These are phyloP conservation scores for Floccularia luteovirens DNA, from an alignment of 768 basidiomycete genomes.

Conservation along the genomic window DNA sequence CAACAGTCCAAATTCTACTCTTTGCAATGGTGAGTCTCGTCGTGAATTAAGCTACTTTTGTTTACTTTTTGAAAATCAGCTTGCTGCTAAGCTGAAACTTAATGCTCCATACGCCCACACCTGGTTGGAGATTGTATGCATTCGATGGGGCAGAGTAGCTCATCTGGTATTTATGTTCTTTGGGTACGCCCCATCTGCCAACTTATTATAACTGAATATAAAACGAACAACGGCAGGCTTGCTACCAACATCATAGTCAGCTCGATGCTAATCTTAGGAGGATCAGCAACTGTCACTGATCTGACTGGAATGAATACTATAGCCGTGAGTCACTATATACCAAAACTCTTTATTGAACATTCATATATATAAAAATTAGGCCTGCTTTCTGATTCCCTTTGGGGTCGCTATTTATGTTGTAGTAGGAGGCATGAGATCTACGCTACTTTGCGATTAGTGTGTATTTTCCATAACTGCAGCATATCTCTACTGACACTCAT, in stretches of 20 bases:
- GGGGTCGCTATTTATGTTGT: constrained; percentile 87
- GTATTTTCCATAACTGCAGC: constrained; percentile 16
- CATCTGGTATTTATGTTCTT: constrained; percentile 89
- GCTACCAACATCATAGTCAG: constrained; percentile 92
- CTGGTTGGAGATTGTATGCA: constrained; percentile 81
- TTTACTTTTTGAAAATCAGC: constrained; percentile 25
- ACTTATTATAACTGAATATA: not conserved
- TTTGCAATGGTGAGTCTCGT: constrained; percentile 60
- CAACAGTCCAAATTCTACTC: constrained; percentile 82
- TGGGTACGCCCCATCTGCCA: constrained; percentile 34
- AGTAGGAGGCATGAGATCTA: constrained; percentile 82
- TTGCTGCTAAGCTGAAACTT: constrained; percentile 87
- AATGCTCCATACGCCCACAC: constrained; percentile 87
- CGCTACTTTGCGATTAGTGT: constrained; percentile 80
- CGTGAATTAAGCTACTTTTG: not conserved
- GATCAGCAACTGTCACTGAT: constrained; percentile 81
- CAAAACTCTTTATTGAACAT: not conserved
- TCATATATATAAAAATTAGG: constrained; percentile 24
- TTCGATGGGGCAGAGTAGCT: constrained; percentile 72
- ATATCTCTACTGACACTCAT: not conserved
- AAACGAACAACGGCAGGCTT: constrained; percentile 31
- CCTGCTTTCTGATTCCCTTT: constrained; percentile 85
- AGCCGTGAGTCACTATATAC: constrained; percentile 41
- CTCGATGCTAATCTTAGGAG: constrained; percentile 74
- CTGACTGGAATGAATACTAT: constrained; percentile 88